Conservation (phyloP, 1,284 basidiomycete species). For the Porphyrellus sp. region DNA sequence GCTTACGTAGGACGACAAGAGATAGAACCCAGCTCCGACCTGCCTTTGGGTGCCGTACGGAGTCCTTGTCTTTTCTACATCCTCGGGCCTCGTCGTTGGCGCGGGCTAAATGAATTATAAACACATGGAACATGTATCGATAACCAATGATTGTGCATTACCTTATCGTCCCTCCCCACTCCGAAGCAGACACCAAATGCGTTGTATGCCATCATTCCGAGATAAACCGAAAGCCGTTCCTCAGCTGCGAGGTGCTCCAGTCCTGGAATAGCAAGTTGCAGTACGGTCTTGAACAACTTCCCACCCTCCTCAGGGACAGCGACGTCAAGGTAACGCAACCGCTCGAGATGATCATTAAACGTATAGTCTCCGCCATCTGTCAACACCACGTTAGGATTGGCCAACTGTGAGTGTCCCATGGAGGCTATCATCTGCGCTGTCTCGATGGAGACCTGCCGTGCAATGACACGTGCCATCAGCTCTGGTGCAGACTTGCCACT, state of each 20-base stretch:
- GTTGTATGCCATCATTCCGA: conserved; percentile 74
- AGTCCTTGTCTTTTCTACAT: conserved; percentile 68
- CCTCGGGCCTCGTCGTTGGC: conserved; percentile 54
- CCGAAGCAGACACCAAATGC: conserved; percentile 64
- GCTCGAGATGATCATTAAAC: conserved; percentile 72
- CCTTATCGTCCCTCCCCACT: conserved; percentile 68
- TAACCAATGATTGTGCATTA: conserved; percentile 30
- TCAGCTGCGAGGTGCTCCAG: conserved; percentile 65
- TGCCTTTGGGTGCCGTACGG: conserved; percentile 70
- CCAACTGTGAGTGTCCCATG: conserved; percentile 25
- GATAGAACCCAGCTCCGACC: conserved; percentile 69
- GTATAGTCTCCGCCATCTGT: conserved; percentile 54
- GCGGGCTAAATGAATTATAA: conserved; percentile 44
- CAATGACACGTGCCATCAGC: conserved; percentile 68
- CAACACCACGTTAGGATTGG: conserved; percentile 43
- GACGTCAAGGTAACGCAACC: conserved; percentile 62
- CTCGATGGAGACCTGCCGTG: conserved; percentile 64
- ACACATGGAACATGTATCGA: conserved; percentile 1
- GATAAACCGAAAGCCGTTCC: conserved; percentile 57
- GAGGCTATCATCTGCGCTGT: conserved; percentile 50
- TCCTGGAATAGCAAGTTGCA: conserved; percentile 63
- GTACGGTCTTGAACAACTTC: conserved; percentile 51
- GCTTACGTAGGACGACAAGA: conserved; percentile 69
- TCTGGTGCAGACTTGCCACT: conserved; percentile 47
- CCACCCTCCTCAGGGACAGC: conserved; percentile 48